Evolutionary conservation across 345 rosid species (phyloP).

Genomic region (Sisymbrium altissimum): DNA sequence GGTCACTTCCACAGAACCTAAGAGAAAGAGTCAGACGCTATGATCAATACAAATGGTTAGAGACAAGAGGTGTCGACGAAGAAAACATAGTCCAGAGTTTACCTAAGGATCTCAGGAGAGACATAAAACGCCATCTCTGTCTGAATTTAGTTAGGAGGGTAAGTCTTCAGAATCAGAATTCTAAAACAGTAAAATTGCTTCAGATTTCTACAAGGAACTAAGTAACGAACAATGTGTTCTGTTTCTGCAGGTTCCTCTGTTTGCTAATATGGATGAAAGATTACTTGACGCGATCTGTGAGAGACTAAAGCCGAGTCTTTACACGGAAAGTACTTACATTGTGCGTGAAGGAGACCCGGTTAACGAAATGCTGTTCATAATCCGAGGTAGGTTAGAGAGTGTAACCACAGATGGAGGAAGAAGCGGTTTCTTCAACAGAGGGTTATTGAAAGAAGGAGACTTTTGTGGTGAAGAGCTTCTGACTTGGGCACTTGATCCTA

Average conservation of each 20-base stretch:
- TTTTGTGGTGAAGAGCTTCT: slow-evolving; percentile 91
- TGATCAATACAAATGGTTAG: slow-evolving; percentile 50
- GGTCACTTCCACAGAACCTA: slow-evolving; percentile 59
- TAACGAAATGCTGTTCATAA: slow-evolving; percentile 81
- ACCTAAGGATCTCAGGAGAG: slow-evolving; percentile 85
- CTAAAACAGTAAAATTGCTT: background rate
- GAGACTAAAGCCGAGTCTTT: slow-evolving; percentile 72
- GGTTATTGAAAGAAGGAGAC: slow-evolving; percentile 64
- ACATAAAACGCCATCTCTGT: slow-evolving; percentile 87
- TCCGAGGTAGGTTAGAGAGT: slow-evolving; percentile 78
- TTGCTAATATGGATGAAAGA: slow-evolving; percentile 86
- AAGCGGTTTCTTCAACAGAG: slow-evolving; percentile 81
- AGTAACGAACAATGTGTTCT: background rate
- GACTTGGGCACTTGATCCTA: slow-evolving; percentile 92
- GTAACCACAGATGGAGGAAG: slow-evolving; percentile 91
- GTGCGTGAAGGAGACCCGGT: slow-evolving; percentile 92
- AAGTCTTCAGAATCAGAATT: slow-evolving; percentile 18
- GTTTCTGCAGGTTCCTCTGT: slow-evolving; percentile 65
- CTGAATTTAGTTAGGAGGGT: slow-evolving; percentile 81
- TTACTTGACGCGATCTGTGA: slow-evolving; percentile 84
- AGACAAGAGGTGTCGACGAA: slow-evolving; percentile 47
- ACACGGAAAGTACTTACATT: slow-evolving; percentile 63
- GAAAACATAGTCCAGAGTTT: slow-evolving; percentile 58
- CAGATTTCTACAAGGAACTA: background rate
- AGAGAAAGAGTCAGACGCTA: slow-evolving; percentile 48